Base-by-base conservation (phyloP, 306 rosid species). In the Canavalia gladiata region DNA sequence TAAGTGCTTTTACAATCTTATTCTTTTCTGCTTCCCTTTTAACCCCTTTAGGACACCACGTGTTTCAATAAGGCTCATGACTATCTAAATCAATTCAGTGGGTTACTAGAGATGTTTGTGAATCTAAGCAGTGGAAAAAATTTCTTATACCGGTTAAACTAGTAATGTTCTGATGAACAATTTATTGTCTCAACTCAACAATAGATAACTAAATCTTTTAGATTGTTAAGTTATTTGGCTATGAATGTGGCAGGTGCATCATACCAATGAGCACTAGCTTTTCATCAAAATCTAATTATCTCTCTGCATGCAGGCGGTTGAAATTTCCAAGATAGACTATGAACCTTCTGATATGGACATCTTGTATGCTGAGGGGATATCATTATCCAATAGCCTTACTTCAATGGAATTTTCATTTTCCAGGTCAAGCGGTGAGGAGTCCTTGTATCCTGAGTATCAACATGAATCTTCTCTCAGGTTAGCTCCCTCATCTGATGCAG, bases 331-430 rank as follows among this genome's bases (percentile, higher is more conserved):
- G 82, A 18, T 64, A 8, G 93, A 92, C 59, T 94, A 90, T 25
- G 83, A 88, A 75, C 97, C 96, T 52, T 83, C 97, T 29, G 89
- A 92, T 75, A 90, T 63, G 60, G 98, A 94, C 83, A 90, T 92
- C 71, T 74, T 94, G 86, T 94, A 88, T 55, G 93, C 97, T 1
- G 97, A 94, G 80, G 97, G 98, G 71, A 86, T 94, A n/a, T 72
- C 87, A 54, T 78, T 86, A 47, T 89, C 88, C 76, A 91, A 94
- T 49, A 76, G 90, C 80, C 87, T 92, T 69, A 72, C 76, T 77
- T 76, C 84, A 9, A 79, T 92, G 85, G 97, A 94, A 70, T 92
- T 92, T 84, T 85, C 81, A 43, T 91, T 90, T 77, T 92, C 92
- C 4, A 75, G 59, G 55, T 78, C 85, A 71, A 63, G 63, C 18